Conservation (phyloP, 2,329 filamentous ascomycete genomes). For the Periconia digitata region DNA sequence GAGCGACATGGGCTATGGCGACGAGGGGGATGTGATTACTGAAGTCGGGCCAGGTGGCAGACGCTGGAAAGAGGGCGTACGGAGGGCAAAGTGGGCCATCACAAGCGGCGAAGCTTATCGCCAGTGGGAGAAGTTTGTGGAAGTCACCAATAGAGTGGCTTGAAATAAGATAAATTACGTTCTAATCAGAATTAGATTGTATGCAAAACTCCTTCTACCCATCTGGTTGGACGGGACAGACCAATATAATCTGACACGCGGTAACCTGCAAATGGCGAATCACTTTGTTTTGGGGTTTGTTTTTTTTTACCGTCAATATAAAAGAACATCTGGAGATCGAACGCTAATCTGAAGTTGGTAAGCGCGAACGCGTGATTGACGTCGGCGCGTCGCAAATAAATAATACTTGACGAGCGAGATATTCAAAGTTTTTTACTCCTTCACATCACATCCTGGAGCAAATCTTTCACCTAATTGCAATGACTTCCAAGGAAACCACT, state of each 20-base stretch:
- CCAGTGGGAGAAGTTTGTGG: constrained; percentile 81
- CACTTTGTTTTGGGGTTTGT: too few species aligned
- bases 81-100: constrained; percentile 84
- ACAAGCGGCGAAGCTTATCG: constrained; percentile 82
- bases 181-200: not conserved
- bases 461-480: not conserved
- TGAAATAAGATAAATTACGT: not conserved
- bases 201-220: too few species aligned
- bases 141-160: constrained; percentile 66
- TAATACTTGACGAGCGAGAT: not conserved
- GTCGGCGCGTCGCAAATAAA: not conserved
- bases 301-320: not conserved
- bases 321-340: not conserved
- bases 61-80: constrained; percentile 92
- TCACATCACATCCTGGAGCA: not conserved
- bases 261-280: not conserved
- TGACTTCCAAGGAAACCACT: constrained; percentile 1
- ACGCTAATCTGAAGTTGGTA: not conserved
- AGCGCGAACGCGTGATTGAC: not conserved
- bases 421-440: too few species aligned
- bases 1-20: constrained; percentile 76
- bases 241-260: not conserved
- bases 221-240: too few species aligned
- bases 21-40: constrained; percentile 76
- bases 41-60: constrained; percentile 84